Percentiles rank a stretch among this genome's conserved stretches.
These are phyloP conservation scores for Bocquillonia castaneifolia DNA, from an alignment of 441 rosid species.

Conservation along the genomic window DNA sequence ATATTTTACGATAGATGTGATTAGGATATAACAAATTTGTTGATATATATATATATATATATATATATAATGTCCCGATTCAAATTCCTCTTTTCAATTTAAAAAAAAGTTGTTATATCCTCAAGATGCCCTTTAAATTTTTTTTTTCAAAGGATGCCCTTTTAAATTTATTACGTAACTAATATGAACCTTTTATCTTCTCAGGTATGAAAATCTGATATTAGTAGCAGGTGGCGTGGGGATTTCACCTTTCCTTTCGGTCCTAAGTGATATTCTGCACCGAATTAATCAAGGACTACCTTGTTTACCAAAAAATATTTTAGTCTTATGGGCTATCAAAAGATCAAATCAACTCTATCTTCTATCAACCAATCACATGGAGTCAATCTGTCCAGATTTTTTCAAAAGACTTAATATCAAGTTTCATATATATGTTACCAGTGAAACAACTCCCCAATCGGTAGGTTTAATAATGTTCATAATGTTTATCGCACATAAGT, in stretches of 20 bases:
- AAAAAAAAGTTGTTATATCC: too few species aligned
- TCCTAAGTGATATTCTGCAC: constrained; percentile 68
- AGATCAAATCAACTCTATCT: constrained; percentile 68
- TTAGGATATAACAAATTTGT: too few species aligned
- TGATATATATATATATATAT: too few species aligned
- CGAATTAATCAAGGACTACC: constrained; percentile 54
- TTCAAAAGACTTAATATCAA: constrained; percentile 47
- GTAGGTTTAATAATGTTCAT: constrained; percentile 32
- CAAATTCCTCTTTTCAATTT: too few species aligned
- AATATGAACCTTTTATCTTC: not conserved
- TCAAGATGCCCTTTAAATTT: too few species aligned
- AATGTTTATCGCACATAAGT: not conserved
- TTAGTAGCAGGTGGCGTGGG: constrained; percentile 91
- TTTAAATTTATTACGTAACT: not conserved
- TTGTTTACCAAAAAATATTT: constrained; percentile 59
- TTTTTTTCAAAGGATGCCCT: too few species aligned
- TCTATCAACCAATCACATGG: constrained; percentile 51
- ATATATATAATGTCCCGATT: too few species aligned
- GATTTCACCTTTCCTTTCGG: constrained; percentile 78
- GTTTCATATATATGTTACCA: constrained; percentile 59
- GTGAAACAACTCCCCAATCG: constrained; percentile 60
- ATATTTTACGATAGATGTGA: too few species aligned
- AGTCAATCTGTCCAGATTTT: constrained; percentile 48
- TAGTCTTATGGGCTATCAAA: constrained; percentile 74
- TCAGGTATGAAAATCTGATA: constrained; percentile 74